These are phyloP conservation scores for Calophaca sinica DNA, from an alignment of 306 rosid species.

Conservation along the genomic window DNA sequence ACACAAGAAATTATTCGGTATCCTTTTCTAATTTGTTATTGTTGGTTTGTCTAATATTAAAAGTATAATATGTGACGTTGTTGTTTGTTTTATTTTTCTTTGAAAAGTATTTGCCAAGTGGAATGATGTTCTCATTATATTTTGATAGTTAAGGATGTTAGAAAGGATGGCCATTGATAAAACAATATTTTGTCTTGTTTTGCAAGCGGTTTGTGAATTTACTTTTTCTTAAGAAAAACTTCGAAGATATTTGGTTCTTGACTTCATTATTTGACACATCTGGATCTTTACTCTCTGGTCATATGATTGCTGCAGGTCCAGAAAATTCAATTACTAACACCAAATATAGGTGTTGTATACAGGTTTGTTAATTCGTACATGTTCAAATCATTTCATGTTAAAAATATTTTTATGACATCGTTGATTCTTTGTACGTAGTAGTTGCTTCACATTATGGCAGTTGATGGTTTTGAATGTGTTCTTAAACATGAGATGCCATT, in stretches of 20 bases:
- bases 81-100: too few species aligned
- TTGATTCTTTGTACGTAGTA: too few species aligned
- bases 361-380: constrained; percentile 59
- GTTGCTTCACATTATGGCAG: background rate
- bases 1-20: too few species aligned
- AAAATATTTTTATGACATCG: constrained; percentile 14
- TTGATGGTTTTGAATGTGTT: constrained; percentile 17
- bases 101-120: too few species aligned
- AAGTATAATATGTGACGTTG: too few species aligned
- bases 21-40: too few species aligned
- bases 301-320: constrained; percentile 72
- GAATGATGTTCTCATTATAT: too few species aligned
- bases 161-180: too few species aligned
- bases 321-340: constrained; percentile 85
- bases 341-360: constrained; percentile 95
- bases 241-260: constrained; percentile 5
- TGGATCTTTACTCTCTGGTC: background rate
- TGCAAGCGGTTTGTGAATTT: background rate
- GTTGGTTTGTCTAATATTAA: too few species aligned
- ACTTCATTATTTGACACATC: constrained; percentile 15
- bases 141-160: too few species aligned
- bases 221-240: too few species aligned
- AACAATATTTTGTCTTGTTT: background rate
- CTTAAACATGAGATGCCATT: constrained; percentile 2
- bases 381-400: constrained; percentile 42